Base-by-base conservation (phyloP, 2,329 filamentous ascomycete species). In the Coleophoma cylindrospora region DNA sequence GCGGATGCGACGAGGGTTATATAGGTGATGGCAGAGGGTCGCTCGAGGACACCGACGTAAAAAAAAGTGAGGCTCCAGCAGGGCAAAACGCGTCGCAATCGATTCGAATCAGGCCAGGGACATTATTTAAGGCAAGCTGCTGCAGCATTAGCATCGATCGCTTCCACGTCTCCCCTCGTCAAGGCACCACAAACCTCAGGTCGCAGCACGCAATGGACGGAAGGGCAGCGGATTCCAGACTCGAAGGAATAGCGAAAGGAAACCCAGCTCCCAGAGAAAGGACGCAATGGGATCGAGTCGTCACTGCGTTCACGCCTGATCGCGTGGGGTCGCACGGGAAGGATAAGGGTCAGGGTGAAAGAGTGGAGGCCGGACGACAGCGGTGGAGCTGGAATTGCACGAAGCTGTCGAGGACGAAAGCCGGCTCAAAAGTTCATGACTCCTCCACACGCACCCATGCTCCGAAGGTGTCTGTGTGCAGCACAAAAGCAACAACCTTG, bases 61-160 rank as follows among this genome's bases (percentile, higher is more conserved):
- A 40, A 17, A 36, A 27, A 34, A 46, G 47, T 27, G 27, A 47
- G 19, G 27, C 15, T n/a, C 14, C 36, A 36, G 53, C 45, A 43
- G 48, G 47, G 38, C 47, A 36, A 48, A 48, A 58, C 58, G 57
- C 58, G 58, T 61, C 54, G 57, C 45, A 53, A 58, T 58, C 34
- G 27, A 10, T 27, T 27, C 27, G 51, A 52, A 34, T 51, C 52
- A 56, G 40, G 48, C 51, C 33, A 45, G 37, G 50, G 50, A 52
- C 54, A 57, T 57, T 48, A 48, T 27, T 27, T 45, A 47, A 40
- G 41, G 41, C 41, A 27, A 44, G 15, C 41, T 44, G 41, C 41
- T 32, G 21, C 41, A 44, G 41, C 40, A 15, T 44, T 27, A 44
- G 41, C 14, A n/a, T 44, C 12, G 21, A 27, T n/a, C 41, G 21